Evolutionary conservation across 305 asterid genomes (phyloP).

Genomic region (Coffea humblotiana): DNA sequence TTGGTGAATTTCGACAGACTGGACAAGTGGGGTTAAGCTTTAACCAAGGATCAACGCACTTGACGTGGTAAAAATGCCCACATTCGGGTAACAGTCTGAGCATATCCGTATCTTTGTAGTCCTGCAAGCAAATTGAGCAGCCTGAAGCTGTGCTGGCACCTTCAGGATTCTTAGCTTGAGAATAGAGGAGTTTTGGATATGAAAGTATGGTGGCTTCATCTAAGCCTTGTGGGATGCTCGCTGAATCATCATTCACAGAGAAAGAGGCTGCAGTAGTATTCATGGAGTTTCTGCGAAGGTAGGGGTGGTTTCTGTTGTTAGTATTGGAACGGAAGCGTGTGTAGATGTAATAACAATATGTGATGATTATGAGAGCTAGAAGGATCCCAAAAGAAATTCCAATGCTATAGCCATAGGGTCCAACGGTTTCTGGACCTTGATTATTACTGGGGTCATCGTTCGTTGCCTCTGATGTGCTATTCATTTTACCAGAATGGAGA

Average conservation of each 20-base stretch:
- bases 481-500: slow-evolving; percentile 1
- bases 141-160: slow-evolving; percentile 10
- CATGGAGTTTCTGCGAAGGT: not conserved
- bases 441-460: not conserved
- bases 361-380: slow-evolving; percentile 26
- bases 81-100: slow-evolving; percentile 43
- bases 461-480: slow-evolving; percentile 5
- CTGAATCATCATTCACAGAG: not conserved
- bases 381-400: slow-evolving; percentile 36
- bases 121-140: slow-evolving; percentile 46
- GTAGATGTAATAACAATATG: slow-evolving; percentile 38
- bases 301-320: not conserved
- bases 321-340: not conserved
- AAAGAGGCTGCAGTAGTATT: not conserved
- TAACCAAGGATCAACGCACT: slow-evolving; percentile 48
- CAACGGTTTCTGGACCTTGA: slow-evolving; percentile 3
- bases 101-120: slow-evolving; percentile 39
- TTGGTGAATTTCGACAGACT: slow-evolving; percentile 36
- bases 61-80: slow-evolving; percentile 41
- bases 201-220: not conserved
- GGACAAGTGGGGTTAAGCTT: slow-evolving; percentile 37
- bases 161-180: slow-evolving; percentile 7
- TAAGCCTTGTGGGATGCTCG: not conserved
- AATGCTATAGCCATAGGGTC: slow-evolving; percentile 35
- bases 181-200: slow-evolving; percentile 11